These are phyloP conservation scores for Sphagnum magellanicum DNA, from an alignment of 228 moss, liverwort and hornwort species.

Conservation along the genomic window DNA sequence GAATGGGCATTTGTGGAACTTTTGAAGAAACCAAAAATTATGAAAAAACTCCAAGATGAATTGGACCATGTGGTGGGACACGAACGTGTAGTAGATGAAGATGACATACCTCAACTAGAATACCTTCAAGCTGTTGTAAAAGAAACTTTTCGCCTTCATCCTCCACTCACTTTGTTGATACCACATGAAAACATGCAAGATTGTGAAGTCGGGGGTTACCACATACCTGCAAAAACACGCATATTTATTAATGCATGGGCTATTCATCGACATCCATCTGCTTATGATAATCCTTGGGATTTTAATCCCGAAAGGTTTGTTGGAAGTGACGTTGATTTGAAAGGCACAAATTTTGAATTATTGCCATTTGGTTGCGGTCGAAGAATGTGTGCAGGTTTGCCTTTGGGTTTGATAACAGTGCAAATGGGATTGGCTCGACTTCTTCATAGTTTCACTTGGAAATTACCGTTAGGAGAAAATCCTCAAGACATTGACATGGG, in stretches of 20 bases:
- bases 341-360: not conserved
- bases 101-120: not conserved
- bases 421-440: not conserved
- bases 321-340: not conserved
- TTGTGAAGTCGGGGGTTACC: conserved; percentile 1
- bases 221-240: conserved; percentile 2
- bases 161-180: not conserved
- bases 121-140: conserved; percentile 7
- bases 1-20: conserved; percentile 5
- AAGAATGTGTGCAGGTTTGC: not conserved
- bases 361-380: not conserved
- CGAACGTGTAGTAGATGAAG: conserved; percentile 1
- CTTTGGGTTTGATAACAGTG: not conserved
- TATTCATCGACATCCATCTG: not conserved
- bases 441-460: not conserved
- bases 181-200: conserved; percentile 1
- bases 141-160: conserved; percentile 5
- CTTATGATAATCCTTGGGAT: not conserved
- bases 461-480: not conserved
- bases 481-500: not conserved
- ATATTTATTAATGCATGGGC: conserved; percentile 4
- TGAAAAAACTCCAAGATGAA: conserved; percentile 2
- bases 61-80: conserved; percentile 4
- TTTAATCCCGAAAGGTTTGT: conserved; percentile 5
- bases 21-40: not conserved